These are phyloP conservation scores for Cymbomonas tetramitiformis DNA, from an alignment of 139 green algal genomes.

Conservation along the genomic window DNA sequence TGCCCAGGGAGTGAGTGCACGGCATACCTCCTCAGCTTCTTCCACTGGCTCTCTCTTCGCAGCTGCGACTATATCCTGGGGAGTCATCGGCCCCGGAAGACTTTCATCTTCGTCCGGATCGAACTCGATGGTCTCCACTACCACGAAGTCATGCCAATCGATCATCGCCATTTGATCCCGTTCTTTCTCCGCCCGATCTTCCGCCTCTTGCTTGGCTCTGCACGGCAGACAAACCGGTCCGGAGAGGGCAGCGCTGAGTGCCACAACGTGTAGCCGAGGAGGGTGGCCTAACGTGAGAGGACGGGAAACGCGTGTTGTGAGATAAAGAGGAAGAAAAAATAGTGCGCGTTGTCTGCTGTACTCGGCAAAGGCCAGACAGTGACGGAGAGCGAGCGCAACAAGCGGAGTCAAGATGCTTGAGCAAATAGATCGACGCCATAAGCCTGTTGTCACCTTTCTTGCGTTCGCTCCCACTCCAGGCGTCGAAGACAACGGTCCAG, in stretches of 20 bases:
- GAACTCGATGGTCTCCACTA: conserved; percentile 95
- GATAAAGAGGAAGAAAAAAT: no score
- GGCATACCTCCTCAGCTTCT: neutral
- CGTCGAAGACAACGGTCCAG: conserved; percentile 67
- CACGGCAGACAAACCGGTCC: neutral
- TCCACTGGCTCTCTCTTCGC: conserved; percentile 17
- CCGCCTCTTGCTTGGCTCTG: conserved; percentile 49
- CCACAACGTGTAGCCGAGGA: no score
- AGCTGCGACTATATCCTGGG: conserved; percentile 53
- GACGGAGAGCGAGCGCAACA: no score
- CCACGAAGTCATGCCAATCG: conserved; percentile 93
- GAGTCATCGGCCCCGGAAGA: conserved; percentile 67
- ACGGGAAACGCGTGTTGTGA: no score
- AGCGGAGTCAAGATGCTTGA: neutral
- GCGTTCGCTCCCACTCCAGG: conserved; percentile 74
- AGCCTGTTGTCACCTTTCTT: no score
- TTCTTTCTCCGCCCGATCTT: conserved; percentile 68
- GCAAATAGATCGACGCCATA: neutral
- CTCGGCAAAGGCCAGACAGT: no score
- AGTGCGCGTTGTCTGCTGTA: no score
- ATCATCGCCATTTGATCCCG: conserved; percentile 69
- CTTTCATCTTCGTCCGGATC: conserved; percentile 70
- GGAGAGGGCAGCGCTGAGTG: neutral
- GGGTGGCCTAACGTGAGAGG: no score
- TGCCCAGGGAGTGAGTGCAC: no score